phyloP scores from a whole-genome alignment of 805 yeast species.

The Cyberlindnera nakhonratchasimensis region DNA sequence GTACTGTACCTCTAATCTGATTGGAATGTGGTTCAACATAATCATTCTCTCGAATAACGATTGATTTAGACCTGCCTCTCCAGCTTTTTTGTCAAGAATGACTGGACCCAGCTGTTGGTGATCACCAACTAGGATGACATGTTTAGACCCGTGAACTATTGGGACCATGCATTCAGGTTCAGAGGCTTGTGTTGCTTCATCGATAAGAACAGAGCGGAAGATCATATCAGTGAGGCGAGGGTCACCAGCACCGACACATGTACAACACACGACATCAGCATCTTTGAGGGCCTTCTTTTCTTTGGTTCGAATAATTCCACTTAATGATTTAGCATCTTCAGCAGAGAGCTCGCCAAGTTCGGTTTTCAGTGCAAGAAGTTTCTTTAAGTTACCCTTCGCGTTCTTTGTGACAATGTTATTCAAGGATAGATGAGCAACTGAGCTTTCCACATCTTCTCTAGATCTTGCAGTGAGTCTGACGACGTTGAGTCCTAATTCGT shows the following conservation, averaged over 20 bases:
- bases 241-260: constrained; percentile 93
- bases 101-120: constrained; percentile 96
- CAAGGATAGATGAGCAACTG: constrained; percentile 55
- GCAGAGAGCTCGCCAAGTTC: constrained; percentile 67
- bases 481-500: constrained; percentile 68
- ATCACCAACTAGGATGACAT: constrained; percentile 88
- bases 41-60: constrained; percentile 86
- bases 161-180: constrained; percentile 93
- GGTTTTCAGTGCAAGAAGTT: constrained; percentile 52
- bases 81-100: constrained; percentile 73
- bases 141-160: constrained; percentile 83
- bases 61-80: constrained; percentile 81
- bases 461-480: constrained; percentile 73
- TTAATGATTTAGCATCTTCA: constrained; percentile 47
- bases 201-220: constrained; percentile 80
- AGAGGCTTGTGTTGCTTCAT: constrained; percentile 91
- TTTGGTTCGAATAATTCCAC: constrained; percentile 36
- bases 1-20: constrained; percentile 86
- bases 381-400: constrained; percentile 56
- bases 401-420: constrained; percentile 46
- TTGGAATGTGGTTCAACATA: constrained; percentile 77
- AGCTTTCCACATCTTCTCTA: constrained; percentile 75
- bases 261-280: constrained; percentile 82
- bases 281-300: constrained; percentile 49
- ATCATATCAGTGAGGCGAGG: constrained; percentile 48